phyloP scores from a whole-genome alignment of 2,329 filamentous ascomycete genomes.

The Pestalotiopsis fici region DNA sequence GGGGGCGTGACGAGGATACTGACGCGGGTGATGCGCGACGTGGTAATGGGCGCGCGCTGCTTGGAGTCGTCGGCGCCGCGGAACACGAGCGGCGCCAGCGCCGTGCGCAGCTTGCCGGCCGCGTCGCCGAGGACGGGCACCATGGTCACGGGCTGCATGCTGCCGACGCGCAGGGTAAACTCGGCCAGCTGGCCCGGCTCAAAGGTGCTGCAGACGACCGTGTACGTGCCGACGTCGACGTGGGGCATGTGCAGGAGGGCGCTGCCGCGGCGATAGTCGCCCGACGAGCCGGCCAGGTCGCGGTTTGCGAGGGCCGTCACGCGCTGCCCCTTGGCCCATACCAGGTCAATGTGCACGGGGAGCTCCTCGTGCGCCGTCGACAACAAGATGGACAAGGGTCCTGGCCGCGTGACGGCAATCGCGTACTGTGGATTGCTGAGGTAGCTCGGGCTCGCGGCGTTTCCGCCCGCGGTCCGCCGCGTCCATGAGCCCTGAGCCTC shows the following conservation, averaged over 20 bases:
- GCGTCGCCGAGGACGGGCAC: slow-evolving; percentile 68
- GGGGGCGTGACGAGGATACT: slow-evolving; percentile 48
- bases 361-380: slow-evolving; percentile 67
- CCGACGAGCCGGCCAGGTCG: slow-evolving; percentile 80
- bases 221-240: slow-evolving; percentile 76
- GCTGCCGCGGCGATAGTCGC: slow-evolving; percentile 84
- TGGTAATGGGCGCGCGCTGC: slow-evolving; percentile 39
- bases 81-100: slow-evolving; percentile 56
- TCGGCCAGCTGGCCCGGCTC: slow-evolving; percentile 74
- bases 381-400: slow-evolving; percentile 72
- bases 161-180: slow-evolving; percentile 76
- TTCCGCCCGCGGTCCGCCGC: slow-evolving; percentile 79
- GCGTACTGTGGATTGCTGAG: slow-evolving; percentile 86
- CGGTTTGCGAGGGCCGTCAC: slow-evolving; percentile 69
- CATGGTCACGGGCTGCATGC: slow-evolving; percentile 57
- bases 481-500: slow-evolving; percentile 72
- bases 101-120: slow-evolving; percentile 70
- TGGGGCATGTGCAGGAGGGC: slow-evolving; percentile 64
- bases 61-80: slow-evolving; percentile 25
- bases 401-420: slow-evolving; percentile 56
- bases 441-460: slow-evolving; percentile 74
- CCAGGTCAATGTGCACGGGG: slow-evolving; percentile 81
- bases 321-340: slow-evolving; percentile 75
- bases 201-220: slow-evolving; percentile 87
- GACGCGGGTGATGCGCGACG: slow-evolving; percentile 59